Conservation (phyloP, 2,329 filamentous ascomycete genomes). For the Ophiostoma sp. region DNA sequence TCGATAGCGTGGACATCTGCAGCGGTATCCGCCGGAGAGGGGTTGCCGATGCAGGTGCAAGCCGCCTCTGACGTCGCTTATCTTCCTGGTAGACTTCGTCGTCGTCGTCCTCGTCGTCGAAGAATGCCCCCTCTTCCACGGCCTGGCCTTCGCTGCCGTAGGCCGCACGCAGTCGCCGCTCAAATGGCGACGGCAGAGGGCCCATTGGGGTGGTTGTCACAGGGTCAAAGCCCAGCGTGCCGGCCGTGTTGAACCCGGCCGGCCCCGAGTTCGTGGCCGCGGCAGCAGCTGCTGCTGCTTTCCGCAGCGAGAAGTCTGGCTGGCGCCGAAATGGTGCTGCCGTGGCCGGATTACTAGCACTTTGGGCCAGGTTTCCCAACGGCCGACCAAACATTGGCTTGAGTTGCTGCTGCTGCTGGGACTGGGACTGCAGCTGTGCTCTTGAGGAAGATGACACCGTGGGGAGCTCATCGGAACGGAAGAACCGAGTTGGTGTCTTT, state of each 20-base stretch:
- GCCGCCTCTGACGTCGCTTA: neutral
- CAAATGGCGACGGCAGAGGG: constrained; percentile 27
- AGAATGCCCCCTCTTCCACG: neutral
- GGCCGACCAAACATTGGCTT: neutral
- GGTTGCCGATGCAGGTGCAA: constrained; percentile 6
- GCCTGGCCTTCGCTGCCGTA: constrained; percentile 17
- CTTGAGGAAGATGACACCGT: neutral
- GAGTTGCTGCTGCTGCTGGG: neutral
- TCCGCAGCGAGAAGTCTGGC: constrained; percentile 12
- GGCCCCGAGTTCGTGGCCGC: neutral
- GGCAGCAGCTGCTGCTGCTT: neutral
- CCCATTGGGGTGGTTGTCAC: constrained; percentile 28
- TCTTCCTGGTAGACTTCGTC: neutral
- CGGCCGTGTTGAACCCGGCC: neutral
- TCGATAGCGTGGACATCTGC: constrained; percentile 1
- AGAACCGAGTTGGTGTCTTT: constrained; percentile 1
- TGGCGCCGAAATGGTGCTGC: neutral
- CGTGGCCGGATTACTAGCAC: neutral
- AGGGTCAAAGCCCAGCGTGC: constrained; percentile 6
- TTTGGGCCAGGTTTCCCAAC: neutral
- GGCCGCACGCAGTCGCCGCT: constrained; percentile 26
- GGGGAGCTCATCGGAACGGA: neutral
- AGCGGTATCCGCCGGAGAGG: constrained; percentile 13
- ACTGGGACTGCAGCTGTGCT: neutral
- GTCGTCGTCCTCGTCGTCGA: neutral